phyloP scores from a whole-genome alignment of 2,329 filamentous ascomycete species.

The Colletotrichum sp. region DNA sequence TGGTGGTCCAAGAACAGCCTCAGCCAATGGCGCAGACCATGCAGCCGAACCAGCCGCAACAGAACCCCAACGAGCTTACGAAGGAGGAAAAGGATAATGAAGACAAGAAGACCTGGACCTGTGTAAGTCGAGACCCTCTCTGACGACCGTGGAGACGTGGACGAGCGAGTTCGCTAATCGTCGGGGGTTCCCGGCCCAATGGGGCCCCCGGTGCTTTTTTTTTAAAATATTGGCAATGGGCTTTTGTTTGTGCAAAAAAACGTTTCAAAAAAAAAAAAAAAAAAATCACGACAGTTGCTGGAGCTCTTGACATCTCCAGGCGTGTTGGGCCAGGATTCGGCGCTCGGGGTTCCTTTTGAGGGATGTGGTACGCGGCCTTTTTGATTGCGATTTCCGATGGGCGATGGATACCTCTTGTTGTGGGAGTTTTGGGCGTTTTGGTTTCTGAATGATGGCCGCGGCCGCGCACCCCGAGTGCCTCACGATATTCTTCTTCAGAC shows the following conservation, averaged over 20 bases:
- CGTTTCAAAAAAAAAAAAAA: too few relatives aligned
- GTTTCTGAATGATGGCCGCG: background rate
- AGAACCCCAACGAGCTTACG: background rate
- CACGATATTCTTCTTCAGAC: background rate
- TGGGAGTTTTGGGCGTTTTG: background rate
- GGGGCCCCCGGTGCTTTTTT: too few relatives aligned
- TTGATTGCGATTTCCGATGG: background rate
- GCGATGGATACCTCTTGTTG: background rate
- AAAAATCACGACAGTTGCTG: background rate
- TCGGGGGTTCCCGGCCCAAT: background rate
- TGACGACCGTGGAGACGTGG: background rate
- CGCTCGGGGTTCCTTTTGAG: background rate
- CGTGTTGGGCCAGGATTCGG: background rate
- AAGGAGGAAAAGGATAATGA: background rate
- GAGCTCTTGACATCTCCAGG: background rate
- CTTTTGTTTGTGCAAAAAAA: too few relatives aligned
- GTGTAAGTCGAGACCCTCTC: background rate
- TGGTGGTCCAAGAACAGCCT: slow-evolving; percentile 4
- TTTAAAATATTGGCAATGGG: too few relatives aligned
- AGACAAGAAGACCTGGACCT: background rate
- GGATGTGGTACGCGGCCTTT: background rate
- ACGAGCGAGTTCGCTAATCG: background rate
- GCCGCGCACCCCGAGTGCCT: background rate
- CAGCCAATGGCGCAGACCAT: background rate
- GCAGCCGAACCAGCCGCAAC: background rate